A percentile compares a stretch with the other conserved stretches of the same genome.
phyloP scores from a whole-genome alignment of 2,329 filamentous ascomycete genomes.

The Cordyceps sp. region DNA sequence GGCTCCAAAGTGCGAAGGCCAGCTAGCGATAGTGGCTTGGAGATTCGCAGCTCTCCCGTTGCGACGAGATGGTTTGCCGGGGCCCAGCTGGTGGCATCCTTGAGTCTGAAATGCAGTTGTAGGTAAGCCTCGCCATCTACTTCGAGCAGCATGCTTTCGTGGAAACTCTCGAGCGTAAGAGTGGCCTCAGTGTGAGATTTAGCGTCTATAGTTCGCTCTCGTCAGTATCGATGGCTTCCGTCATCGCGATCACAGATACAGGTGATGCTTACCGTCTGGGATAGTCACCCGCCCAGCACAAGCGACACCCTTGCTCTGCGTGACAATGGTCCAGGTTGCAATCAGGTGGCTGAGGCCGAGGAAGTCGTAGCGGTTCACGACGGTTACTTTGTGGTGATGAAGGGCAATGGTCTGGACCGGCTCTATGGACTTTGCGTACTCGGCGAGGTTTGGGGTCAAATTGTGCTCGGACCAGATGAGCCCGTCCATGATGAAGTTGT shows the following conservation, averaged over 20 bases:
- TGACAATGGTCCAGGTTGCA: constrained; percentile 24
- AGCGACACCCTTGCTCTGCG: constrained; percentile 17
- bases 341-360: constrained; percentile 30
- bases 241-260: background rate
- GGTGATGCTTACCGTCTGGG: constrained; percentile 18
- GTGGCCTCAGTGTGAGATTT: constrained; percentile 23
- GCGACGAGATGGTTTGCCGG: constrained; percentile 32
- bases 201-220: too few species aligned
- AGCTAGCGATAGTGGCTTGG: constrained; percentile 13
- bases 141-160: constrained; percentile 8
- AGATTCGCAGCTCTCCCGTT: constrained; percentile 28
- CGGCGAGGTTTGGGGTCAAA: constrained; percentile 31
- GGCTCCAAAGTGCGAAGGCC: constrained; percentile 5
- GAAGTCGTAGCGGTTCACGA: constrained; percentile 40
- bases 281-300: constrained; percentile 18
- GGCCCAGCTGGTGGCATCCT: constrained; percentile 31
- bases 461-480: constrained; percentile 27
- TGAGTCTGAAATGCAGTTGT: constrained; percentile 27
- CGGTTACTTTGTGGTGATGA: constrained; percentile 22
- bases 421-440: constrained; percentile 42
- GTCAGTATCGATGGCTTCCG: too few species aligned
- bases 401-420: constrained; percentile 34
- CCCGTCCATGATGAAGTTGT: constrained; percentile 42
- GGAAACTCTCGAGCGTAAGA: constrained; percentile 16
- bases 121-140: constrained; percentile 25